Conservation (phyloP, 805 yeast genomes). For the Pichia phayaonensis region DNA sequence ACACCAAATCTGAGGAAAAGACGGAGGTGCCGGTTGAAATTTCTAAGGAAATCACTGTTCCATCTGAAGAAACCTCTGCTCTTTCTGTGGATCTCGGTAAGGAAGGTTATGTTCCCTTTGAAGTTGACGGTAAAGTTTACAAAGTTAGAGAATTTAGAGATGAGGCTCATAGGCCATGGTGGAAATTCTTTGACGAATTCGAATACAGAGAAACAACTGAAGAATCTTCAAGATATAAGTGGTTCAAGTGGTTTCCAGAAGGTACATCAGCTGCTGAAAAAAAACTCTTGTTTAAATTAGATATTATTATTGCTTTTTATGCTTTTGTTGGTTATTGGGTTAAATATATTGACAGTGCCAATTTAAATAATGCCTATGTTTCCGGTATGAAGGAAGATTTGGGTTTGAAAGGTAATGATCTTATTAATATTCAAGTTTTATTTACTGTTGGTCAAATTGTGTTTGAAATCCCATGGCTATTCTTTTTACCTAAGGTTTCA, state of each 20-base stretch:
- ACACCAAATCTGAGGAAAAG: neutral
- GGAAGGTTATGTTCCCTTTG: neutral
- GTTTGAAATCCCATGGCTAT: conserved; percentile 57
- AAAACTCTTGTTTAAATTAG: conserved; percentile 44
- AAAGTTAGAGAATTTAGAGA: conserved; percentile 37
- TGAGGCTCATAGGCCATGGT: conserved; percentile 48
- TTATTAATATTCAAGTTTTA: conserved; percentile 50
- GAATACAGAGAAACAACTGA: conserved; percentile 43
- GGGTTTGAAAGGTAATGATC: conserved; percentile 54
- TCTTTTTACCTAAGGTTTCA: conserved; percentile 47
- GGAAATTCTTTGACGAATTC: conserved; percentile 52
- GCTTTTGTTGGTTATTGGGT: conserved; percentile 61
- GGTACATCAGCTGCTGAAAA: conserved; percentile 41
- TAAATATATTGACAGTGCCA: conserved; percentile 54
- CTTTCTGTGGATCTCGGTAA: neutral
- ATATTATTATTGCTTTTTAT: conserved; percentile 45
- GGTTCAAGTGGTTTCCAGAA: conserved; percentile 50
- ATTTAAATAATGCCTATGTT: conserved; percentile 59
- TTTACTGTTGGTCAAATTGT: conserved; percentile 53
- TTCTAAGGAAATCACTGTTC: neutral
- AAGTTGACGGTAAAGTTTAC: conserved; percentile 5
- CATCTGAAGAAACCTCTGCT: neutral
- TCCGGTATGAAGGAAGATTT: conserved; percentile 55
- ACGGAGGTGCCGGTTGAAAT: neutral
- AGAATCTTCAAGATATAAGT: conserved; percentile 29